These are phyloP conservation scores for Cladosporium phlei DNA, from an alignment of 2,329 filamentous ascomycete genomes.

Conservation along the genomic window DNA sequence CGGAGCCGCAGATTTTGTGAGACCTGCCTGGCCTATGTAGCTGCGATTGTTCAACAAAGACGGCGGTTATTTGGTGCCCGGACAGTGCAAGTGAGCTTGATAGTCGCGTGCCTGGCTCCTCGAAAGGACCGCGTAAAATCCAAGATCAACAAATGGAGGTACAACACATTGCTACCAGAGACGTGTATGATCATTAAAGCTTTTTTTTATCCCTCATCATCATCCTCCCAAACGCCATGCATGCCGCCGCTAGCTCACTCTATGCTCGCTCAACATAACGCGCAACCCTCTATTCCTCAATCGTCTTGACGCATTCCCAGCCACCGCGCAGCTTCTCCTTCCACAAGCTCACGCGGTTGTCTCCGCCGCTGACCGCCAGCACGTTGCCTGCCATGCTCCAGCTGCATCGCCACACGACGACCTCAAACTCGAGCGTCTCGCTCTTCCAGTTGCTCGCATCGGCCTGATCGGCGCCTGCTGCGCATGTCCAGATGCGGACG, in stretches of 20 bases:
- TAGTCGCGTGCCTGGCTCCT: too few species aligned
- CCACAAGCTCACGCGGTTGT: slow-evolving; percentile 97
- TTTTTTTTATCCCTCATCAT: neutral
- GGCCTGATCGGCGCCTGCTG: slow-evolving; percentile 35
- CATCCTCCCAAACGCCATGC: neutral
- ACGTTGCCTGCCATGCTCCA: slow-evolving; percentile 98
- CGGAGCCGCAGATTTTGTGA: too few species aligned
- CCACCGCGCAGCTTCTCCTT: slow-evolving; percentile 96
- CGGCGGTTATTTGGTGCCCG: too few species aligned
- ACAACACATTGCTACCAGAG: too few species aligned
- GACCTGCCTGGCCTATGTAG: too few species aligned
- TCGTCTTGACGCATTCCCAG: slow-evolving; percentile 95
- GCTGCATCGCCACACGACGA: slow-evolving; percentile 89
- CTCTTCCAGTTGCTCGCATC: slow-evolving; percentile 68
- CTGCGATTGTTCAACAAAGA: too few species aligned
- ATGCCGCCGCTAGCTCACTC: neutral
- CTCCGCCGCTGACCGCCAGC: slow-evolving; percentile 83
- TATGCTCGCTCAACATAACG: neutral
- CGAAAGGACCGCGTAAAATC: too few species aligned
- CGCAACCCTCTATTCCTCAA: slow-evolving; percentile 52
- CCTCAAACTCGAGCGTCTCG: slow-evolving; percentile 82
- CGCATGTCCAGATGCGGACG: slow-evolving; percentile 85
- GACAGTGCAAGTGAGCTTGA: too few species aligned
- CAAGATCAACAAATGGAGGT: too few species aligned
- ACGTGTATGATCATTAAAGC: slow-evolving; percentile 4